phyloP scores from a whole-genome alignment of 129 eudicot species.

The Helianthus tuberosus region DNA sequence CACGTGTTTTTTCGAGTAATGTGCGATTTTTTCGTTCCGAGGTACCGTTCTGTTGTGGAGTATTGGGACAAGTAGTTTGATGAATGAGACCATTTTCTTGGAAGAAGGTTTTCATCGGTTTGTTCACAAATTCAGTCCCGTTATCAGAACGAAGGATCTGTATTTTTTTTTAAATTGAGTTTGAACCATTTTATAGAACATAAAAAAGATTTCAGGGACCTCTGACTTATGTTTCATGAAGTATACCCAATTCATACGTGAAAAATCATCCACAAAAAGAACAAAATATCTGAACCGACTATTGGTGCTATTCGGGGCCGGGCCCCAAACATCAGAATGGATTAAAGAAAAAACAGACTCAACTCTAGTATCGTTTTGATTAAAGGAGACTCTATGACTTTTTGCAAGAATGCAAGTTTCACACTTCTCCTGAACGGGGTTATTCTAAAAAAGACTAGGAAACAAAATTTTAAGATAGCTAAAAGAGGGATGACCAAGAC shows the following conservation, averaged over 20 bases:
- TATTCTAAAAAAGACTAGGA: neutral
- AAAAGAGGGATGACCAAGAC: neutral
- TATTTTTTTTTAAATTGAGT: neutral
- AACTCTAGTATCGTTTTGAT: neutral
- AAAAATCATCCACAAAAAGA: neutral
- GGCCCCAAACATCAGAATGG: neutral
- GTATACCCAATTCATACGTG: neutral
- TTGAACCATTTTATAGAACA: neutral
- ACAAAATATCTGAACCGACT: neutral
- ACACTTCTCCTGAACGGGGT: neutral
- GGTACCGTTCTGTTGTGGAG: neutral
- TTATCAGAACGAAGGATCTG: neutral
- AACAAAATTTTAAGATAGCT: neutral
- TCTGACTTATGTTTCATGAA: neutral
- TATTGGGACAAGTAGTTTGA: neutral
- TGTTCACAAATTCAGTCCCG: neutral
- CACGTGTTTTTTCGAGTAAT: neutral
- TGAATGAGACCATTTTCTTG: neutral
- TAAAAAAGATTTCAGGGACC: neutral
- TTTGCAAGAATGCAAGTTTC: slow-evolving; percentile 1
- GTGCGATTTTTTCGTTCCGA: neutral
- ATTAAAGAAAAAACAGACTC: neutral
- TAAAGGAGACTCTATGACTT: neutral
- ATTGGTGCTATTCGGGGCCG: neutral
- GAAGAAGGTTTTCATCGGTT: neutral